Evolutionary conservation across 768 basidiomycete genomes (phyloP).

Genomic region (Mycena polygramma): DNA sequence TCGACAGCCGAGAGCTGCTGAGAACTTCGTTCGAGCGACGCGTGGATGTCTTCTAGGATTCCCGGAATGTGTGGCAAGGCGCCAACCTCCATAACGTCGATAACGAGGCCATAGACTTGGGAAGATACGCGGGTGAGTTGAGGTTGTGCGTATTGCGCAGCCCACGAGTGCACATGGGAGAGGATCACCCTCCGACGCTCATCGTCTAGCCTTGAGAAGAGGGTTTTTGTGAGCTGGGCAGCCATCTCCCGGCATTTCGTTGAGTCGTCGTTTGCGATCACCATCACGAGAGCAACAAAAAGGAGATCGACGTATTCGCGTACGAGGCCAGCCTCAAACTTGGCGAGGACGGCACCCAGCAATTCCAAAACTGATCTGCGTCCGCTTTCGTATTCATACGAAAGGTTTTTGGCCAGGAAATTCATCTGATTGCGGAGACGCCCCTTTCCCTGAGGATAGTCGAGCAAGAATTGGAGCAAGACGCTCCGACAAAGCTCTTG

Average conservation of each 20-base stretch:
- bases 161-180: constrained; percentile 86
- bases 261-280: constrained; percentile 94
- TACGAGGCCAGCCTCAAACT: constrained; percentile 83
- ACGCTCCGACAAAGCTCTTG: constrained; percentile 93
- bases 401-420: constrained; percentile 92
- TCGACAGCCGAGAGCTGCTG: constrained; percentile 56
- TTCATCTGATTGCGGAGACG: constrained; percentile 89
- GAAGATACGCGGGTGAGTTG: constrained; percentile 79
- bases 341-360: constrained; percentile 84
- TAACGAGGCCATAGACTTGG: constrained; percentile 85
- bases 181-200: constrained; percentile 68
- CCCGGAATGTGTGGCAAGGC: constrained; percentile 57
- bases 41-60: constrained; percentile 71
- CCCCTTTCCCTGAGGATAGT: constrained; percentile 96
- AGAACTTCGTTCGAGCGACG: constrained; percentile 60
- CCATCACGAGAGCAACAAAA: constrained; percentile 93
- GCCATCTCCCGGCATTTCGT: constrained; percentile 92
- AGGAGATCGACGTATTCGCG: constrained; percentile 88
- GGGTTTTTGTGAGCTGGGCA: constrained; percentile 81
- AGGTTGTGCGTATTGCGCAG: constrained; percentile 67
- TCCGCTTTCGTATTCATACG: constrained; percentile 92
- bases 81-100: constrained; percentile 74
- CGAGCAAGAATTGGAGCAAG: constrained; percentile 93
- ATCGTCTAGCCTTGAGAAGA: constrained; percentile 78
- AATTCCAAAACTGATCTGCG: constrained; percentile 95